Base-by-base conservation (phyloP, 345 rosid species). In the Odontarrhena argentea region DNA sequence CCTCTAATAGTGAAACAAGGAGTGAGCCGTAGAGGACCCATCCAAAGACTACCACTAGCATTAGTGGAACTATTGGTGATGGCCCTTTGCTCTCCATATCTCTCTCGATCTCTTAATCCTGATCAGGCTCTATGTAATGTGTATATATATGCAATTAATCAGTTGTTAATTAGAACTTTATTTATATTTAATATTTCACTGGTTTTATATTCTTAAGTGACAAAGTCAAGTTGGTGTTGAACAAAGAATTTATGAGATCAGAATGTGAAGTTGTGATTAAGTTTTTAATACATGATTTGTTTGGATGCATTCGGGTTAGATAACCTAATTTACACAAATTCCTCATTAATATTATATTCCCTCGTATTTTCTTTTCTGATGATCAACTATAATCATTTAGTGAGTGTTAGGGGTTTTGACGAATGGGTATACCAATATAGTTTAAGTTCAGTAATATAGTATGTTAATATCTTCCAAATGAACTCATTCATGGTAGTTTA, bases 31-130 rank as follows among this genome's bases (percentile, higher is more conserved):
- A 74, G 10, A 74, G 52, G 53, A 74, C 8, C 77, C 77, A 74
- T 61, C 77, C 77, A 10, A 74, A 53, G 69, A 74, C 32, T 55
- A 67, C 59, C 2, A 67, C 59, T 25, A 74, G 64, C 52, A 40
- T 53, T 38, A 74, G 68, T 67, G 77, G 77, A 24, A 40, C 47
- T 67, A 67, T 18, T 55, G 77, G 77, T 15, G 77, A 74, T 42
- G 77, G 77, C n/a, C 77, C 73, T 67, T 67, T 74, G 5, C 53
- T 74, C 60, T 74, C 77, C 77, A 74, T 74, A 0, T 53, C 32
- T 36, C n/a, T 70, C 26, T 14, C 22, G 25, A 14, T 5, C 4
- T 13, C 35, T 43, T 12, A 34, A 9, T 24, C 8, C 10, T 36
- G 28, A 44, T 28, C 32, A 28, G 51, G 10, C 43, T 64, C 26